Evolutionary conservation across 2,329 filamentous ascomycete genomes (phyloP), one percentile per base, ranked within the genome.

Genomic region (Scedosporium boydii): DNA sequence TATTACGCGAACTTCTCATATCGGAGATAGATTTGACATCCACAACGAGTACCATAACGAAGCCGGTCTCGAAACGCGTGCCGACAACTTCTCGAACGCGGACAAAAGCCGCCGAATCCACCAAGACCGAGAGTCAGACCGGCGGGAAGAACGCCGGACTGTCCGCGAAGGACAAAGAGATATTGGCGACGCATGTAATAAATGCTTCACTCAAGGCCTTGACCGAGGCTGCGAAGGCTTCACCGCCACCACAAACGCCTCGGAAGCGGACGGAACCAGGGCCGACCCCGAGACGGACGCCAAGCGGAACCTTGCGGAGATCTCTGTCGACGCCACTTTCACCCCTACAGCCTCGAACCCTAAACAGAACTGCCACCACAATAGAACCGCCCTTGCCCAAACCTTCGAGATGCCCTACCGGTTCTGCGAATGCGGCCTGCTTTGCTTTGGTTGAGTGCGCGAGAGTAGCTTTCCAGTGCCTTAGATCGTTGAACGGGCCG

Each of bases 111-210:
- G n/a, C 38, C 21, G 23, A 60, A 34, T 16, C 42, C 16, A 16
- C 60, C 16, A 57, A 46, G 53, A 16, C 23, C 10, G 34, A 53
- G 4, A 5, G 42, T 12, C 48, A 34, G 29, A 53, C 48, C 1
- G 34, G 38, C 41, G 26, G 26, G 9, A 55, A 51, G 23, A 34
- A 58, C 27, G 74, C 23, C 59, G 74, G 75, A 57, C 72, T 88
- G 34, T 75, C 80, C 4, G 70, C 78, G 4, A 84, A 82, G 67
- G 87, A 91, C 63, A 85, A 82, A 71, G 86, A 85, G 59, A 78
- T 83, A 55, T 75, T 93, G 42, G 89, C 89, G 12, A 91, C 89
- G 0, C 84, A 91, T 65, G 79, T 91, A 42, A 84, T 91, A 68
- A 93, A 93, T 70, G 77, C 79, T 6, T 81, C 86, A 1, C 78